phyloP scores from a whole-genome alignment of 139 green algal species.

The Chara braunii region DNA sequence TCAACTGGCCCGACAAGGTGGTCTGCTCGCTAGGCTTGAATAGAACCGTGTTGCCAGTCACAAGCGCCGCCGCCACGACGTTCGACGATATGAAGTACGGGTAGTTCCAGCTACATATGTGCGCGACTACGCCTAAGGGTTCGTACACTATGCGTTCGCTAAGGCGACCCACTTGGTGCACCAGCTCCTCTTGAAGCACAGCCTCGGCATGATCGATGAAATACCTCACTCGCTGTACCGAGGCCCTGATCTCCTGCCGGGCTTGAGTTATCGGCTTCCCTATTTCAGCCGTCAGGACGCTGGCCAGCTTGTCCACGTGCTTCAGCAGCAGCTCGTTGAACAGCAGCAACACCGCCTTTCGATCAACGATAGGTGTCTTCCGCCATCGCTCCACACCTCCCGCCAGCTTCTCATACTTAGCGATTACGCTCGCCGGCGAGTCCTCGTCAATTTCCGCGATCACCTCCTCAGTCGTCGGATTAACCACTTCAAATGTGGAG shows the following conservation, averaged over 20 bases:
- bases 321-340: constrained; percentile 9
- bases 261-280: constrained; percentile 13
- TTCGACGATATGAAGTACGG: constrained; percentile 36
- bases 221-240: not conserved
- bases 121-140: constrained; percentile 33
- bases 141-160: constrained; percentile 28
- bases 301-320: not conserved
- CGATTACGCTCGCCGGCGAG: not conserved
- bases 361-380: not conserved
- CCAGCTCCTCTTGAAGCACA: not conserved
- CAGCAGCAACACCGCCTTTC: not conserved
- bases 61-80: constrained; percentile 28
- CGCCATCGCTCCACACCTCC: not conserved
- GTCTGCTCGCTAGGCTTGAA: constrained; percentile 40
- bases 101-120: constrained; percentile 39
- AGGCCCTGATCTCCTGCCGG: constrained; percentile 6
- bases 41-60: constrained; percentile 32
- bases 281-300: constrained; percentile 4
- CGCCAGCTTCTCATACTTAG: not conserved
- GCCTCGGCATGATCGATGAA: not conserved
- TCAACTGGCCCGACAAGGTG: constrained; percentile 10
- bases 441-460: not conserved
- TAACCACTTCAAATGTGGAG: not conserved
- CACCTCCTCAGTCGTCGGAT: not conserved
- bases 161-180: not conserved